phyloP scores from a whole-genome alignment of 495 filamentous ascomycete genomes.

The Darksidea phi region DNA sequence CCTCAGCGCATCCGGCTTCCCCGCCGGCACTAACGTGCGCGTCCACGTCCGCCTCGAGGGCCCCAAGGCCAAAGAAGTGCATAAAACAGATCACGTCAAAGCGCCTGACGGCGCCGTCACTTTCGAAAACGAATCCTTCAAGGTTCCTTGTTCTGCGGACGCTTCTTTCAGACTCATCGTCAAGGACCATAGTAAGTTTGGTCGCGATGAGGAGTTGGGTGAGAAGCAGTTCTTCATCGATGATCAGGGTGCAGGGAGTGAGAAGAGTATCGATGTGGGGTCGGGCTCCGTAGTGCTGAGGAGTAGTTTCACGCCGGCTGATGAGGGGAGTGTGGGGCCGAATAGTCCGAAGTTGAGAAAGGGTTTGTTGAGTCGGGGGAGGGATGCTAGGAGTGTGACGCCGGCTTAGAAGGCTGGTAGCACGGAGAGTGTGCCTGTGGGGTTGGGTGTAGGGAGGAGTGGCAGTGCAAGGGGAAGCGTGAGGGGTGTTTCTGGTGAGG shows the following conservation, averaged over 20 bases:
- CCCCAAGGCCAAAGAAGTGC: slow-evolving; percentile 71
- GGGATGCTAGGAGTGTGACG: slow-evolving; percentile 25
- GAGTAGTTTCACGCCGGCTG: slow-evolving; percentile 51
- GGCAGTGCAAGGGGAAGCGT: too few species aligned
- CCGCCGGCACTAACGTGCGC: slow-evolving; percentile 74
- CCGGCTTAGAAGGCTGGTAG: slow-evolving; percentile 19
- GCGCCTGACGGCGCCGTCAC: slow-evolving; percentile 54
- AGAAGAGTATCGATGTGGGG: slow-evolving; percentile 72
- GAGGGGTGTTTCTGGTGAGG: too few species aligned
- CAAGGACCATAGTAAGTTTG: slow-evolving; percentile 78
- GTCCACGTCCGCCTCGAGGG: slow-evolving; percentile 67
- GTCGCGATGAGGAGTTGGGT: slow-evolving; percentile 75
- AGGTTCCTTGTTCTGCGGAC: slow-evolving; percentile 73
- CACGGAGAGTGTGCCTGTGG: neutral
- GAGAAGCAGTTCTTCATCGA: slow-evolving; percentile 86
- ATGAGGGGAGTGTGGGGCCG: slow-evolving; percentile 11
- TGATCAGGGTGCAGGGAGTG: slow-evolving; percentile 69
- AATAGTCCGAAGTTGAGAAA: slow-evolving; percentile 23
- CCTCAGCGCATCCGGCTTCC: slow-evolving; percentile 75
- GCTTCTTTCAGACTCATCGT: slow-evolving; percentile 82
- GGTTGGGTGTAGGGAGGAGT: too few species aligned
- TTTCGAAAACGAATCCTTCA: slow-evolving; percentile 66
- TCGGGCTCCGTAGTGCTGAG: slow-evolving; percentile 62
- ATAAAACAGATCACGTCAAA: slow-evolving; percentile 83
- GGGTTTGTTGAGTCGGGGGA: slow-evolving; percentile 25